Evolutionary conservation across 805 yeast genomes (phyloP).

Genomic region (Kluyveromyces wickerhamii): DNA sequence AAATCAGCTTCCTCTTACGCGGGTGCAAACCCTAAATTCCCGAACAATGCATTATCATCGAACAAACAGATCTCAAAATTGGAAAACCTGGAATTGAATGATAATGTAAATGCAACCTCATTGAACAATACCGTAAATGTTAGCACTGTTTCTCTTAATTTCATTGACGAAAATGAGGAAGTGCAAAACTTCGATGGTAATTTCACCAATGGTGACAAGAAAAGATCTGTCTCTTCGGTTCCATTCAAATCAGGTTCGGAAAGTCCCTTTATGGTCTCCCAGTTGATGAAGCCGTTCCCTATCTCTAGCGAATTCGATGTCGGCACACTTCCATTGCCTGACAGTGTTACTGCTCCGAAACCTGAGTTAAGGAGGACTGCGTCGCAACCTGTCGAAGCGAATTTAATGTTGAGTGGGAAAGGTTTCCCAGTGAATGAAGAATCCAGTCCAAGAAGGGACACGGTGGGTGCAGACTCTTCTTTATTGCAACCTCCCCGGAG

Average conservation of each 20-base stretch:
- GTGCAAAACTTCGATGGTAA: constrained; percentile 9
- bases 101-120: not conserved
- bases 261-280: constrained; percentile 6
- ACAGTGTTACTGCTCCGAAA: constrained; percentile 7
- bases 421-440: not conserved
- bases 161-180: constrained; percentile 30
- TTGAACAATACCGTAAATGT: not conserved
- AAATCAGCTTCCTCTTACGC: constrained; percentile 9
- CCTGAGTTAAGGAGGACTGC: constrained; percentile 63
- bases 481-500: constrained; percentile 22
- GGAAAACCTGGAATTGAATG: not conserved
- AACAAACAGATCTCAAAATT: not conserved
- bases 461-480: constrained; percentile 3
- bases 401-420: constrained; percentile 23
- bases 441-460: constrained; percentile 3
- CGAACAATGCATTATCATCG: not conserved
- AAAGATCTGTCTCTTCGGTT: not conserved
- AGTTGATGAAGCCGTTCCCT: constrained; percentile 6
- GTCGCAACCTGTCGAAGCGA: constrained; percentile 67
- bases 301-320: not conserved
- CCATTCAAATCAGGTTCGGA: constrained; percentile 5
- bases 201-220: not conserved
- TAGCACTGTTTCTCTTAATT: constrained; percentile 25
- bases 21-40: not conserved
- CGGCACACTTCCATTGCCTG: constrained; percentile 1